These are phyloP conservation scores for Mariannaea elegans DNA, from an alignment of 2,329 filamentous ascomycete genomes.

Conservation along the genomic window DNA sequence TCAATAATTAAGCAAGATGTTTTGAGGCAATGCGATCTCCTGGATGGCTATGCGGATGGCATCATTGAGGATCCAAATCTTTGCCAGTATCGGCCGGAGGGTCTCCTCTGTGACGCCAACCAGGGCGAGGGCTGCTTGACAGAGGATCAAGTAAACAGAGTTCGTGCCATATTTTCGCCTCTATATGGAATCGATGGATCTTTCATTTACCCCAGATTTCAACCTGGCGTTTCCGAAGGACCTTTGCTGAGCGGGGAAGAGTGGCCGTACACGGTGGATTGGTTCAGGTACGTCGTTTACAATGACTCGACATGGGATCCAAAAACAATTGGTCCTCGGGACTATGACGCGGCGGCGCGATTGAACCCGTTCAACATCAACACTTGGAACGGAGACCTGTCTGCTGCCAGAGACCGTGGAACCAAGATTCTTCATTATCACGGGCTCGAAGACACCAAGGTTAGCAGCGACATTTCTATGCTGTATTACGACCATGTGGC, in stretches of 20 bases:
- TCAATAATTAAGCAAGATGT: slow-evolving; percentile 53
- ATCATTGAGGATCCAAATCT: slow-evolving; percentile 57
- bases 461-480: slow-evolving; percentile 34
- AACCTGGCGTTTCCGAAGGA: slow-evolving; percentile 53
- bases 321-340: slow-evolving; percentile 36
- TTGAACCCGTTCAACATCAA: slow-evolving; percentile 52
- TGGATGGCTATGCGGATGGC: slow-evolving; percentile 59
- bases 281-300: slow-evolving; percentile 52
- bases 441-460: slow-evolving; percentile 42
- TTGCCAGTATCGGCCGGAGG: slow-evolving; percentile 55
- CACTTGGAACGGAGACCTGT: slow-evolving; percentile 51
- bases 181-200: slow-evolving; percentile 43
- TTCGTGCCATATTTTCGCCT: slow-evolving; percentile 41
- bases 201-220: slow-evolving; percentile 54
- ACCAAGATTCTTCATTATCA: slow-evolving; percentile 58
- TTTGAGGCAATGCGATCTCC: slow-evolving; percentile 58
- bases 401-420: slow-evolving; percentile 49
- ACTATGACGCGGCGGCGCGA: slow-evolving; percentile 38
- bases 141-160: not conserved
- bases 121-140: not conserved
- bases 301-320: slow-evolving; percentile 46
- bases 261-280: slow-evolving; percentile 31
- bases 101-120: slow-evolving; percentile 12
- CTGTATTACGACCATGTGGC: slow-evolving; percentile 36
- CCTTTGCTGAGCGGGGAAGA: slow-evolving; percentile 40